Conservation (phyloP, 2,329 filamentous ascomycete genomes). For the Epichloe festucae region DNA sequence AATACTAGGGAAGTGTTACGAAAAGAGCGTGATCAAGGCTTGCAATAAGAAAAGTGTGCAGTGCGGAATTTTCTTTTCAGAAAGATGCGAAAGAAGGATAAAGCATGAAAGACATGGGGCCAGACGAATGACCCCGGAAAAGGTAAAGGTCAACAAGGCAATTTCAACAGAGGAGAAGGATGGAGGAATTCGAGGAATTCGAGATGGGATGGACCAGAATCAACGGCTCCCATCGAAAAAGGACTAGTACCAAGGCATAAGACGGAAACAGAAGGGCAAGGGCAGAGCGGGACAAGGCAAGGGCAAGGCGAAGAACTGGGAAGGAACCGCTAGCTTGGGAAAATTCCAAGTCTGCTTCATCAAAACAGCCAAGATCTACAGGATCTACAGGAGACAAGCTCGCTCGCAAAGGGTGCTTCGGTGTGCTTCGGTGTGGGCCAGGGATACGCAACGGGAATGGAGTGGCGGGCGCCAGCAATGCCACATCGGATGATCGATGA, state of each 20-base stretch:
- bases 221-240: neutral
- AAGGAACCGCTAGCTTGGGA: too few species aligned
- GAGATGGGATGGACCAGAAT: neutral
- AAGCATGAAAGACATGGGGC: neutral
- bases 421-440: neutral
- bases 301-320: too few species aligned
- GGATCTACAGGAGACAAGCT: too few species aligned
- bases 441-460: neutral
- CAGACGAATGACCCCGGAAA: neutral
- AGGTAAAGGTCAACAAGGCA: neutral
- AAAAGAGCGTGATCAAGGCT: neutral
- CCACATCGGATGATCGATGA: neutral
- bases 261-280: neutral
- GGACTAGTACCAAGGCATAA: neutral
- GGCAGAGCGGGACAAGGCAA: too few species aligned
- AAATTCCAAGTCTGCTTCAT: too few species aligned
- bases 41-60: neutral
- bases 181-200: neutral
- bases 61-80: neutral
- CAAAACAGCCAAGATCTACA: too few species aligned
- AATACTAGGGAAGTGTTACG: neutral
- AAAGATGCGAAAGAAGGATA: neutral
- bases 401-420: too few species aligned
- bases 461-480: neutral
- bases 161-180: neutral